phyloP scores from a whole-genome alignment of 2,329 filamentous ascomycete genomes.

The Ascochyta viciae-villosae region DNA sequence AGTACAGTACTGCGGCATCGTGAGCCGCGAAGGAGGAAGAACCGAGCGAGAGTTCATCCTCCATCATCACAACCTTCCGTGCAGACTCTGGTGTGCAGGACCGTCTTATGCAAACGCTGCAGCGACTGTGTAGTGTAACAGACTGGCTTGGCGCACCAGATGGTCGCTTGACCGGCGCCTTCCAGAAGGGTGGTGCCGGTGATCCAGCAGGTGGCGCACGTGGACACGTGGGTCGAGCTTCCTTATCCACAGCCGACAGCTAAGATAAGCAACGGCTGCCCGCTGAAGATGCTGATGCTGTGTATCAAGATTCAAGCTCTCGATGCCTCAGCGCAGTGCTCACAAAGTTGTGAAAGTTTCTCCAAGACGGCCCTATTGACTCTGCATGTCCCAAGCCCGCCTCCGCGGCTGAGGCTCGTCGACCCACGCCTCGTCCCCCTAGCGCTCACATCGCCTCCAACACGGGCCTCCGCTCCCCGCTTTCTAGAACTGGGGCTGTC shows the following conservation, averaged over 20 bases:
- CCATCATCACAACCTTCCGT: too few species aligned
- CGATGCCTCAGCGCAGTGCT: too few species aligned
- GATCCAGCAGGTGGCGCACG: slow-evolving; percentile 25
- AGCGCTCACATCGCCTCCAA: slow-evolving; percentile 19
- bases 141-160: neutral
- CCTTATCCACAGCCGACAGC: slow-evolving; percentile 9
- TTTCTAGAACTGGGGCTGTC: slow-evolving; percentile 27
- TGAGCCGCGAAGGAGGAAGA: slow-evolving; percentile 15
- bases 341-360: too few species aligned
- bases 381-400: slow-evolving; percentile 4
- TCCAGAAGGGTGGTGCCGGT: slow-evolving; percentile 19
- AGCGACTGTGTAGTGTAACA: neutral
- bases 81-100: neutral
- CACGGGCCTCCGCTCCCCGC: slow-evolving; percentile 27
- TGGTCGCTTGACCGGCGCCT: slow-evolving; percentile 28
- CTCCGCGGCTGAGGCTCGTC: slow-evolving; percentile 12
- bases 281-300: neutral
- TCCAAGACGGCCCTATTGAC: neutral
- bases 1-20: slow-evolving; percentile 5
- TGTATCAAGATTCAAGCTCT: too few species aligned
- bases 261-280: slow-evolving; percentile 23
- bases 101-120: neutral
- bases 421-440: slow-evolving; percentile 13
- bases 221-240: slow-evolving; percentile 17
- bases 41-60: slow-evolving; percentile 13